Conservation (phyloP, 1,284 basidiomycete species). For the Trametes hirsuta region DNA sequence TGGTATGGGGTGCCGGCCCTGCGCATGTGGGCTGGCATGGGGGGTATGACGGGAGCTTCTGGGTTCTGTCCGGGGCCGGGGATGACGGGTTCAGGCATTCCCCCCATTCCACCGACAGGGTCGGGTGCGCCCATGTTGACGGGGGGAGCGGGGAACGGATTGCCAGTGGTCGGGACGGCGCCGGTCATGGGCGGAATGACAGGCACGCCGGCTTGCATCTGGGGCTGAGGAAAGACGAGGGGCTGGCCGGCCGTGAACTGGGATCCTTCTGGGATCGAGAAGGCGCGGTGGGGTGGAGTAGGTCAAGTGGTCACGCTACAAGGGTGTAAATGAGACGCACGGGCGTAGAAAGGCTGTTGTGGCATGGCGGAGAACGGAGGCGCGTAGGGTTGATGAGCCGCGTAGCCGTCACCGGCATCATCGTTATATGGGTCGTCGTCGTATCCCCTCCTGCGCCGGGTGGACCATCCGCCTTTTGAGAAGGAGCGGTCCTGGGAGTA, state of each 20-base stretch:
- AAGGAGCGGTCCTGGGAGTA: conserved; percentile 8
- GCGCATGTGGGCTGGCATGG: conserved; percentile 10
- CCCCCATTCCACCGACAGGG: not conserved
- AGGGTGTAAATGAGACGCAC: not conserved
- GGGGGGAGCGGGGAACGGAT: conserved; percentile 18
- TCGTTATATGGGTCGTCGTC: conserved; percentile 5
- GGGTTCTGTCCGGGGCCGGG: conserved; percentile 12
- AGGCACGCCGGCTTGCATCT: conserved; percentile 5
- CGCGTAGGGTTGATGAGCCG: not conserved
- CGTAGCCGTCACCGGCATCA: not conserved
- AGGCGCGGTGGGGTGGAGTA: not conserved
- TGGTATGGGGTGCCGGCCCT: conserved; percentile 16
- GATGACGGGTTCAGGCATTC: conserved; percentile 9
- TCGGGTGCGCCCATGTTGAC: conserved; percentile 13
- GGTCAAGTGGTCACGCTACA: not conserved
- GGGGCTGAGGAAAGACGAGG: conserved; percentile 13
- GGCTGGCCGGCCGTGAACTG: conserved; percentile 2
- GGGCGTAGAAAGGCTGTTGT: conserved; percentile 1
- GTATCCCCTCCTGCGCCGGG: not conserved
- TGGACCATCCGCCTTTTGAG: conserved; percentile 11
- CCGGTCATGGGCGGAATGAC: conserved; percentile 15
- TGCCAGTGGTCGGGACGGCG: conserved; percentile 19
- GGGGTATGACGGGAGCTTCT: conserved; percentile 21
- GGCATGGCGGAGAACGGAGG: conserved; percentile 5
- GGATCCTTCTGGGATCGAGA: not conserved